Evolutionary conservation across 305 asterid genomes (phyloP).

Genomic region (Ruellia speciosa): DNA sequence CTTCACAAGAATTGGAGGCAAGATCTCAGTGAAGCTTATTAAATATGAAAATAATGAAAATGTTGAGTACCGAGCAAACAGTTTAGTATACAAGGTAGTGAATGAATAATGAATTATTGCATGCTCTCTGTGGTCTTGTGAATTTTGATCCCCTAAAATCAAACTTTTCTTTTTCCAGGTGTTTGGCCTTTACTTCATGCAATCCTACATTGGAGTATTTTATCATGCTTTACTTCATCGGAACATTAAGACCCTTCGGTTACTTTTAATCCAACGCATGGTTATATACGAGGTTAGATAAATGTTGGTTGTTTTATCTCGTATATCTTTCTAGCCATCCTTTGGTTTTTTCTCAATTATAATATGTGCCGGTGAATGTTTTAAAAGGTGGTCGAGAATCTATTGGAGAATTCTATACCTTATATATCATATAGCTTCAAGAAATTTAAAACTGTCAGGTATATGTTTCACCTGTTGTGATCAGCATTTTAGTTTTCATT

Average conservation of each 20-base stretch:
- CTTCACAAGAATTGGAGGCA: constrained; percentile 75
- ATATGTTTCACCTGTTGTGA: not conserved
- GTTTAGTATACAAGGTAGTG: constrained; percentile 88
- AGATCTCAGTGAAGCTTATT: constrained; percentile 72
- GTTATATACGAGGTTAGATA: constrained; percentile 67
- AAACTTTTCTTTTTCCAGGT: constrained; percentile 44
- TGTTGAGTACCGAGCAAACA: constrained; percentile 63
- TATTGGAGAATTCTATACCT: constrained; percentile 75
- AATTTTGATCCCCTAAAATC: constrained; percentile 1
- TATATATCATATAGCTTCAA: constrained; percentile 69
- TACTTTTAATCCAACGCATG: constrained; percentile 75
- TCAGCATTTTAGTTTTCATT: constrained; percentile 6
- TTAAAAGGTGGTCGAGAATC: constrained; percentile 76
- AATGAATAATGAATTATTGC: not conserved
- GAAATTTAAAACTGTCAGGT: constrained; percentile 72
- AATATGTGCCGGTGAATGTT: constrained; percentile 15
- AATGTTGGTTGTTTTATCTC: not conserved
- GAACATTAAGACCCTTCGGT: constrained; percentile 78
- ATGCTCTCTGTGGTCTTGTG: not conserved
- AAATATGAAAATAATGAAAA: constrained; percentile 59
- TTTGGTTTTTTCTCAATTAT: constrained; percentile 11
- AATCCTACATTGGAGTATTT: constrained; percentile 81
- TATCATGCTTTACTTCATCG: constrained; percentile 87
- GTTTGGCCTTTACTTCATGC: constrained; percentile 95
- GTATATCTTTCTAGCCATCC: constrained; percentile 6